Evolutionary conservation across 331 rosid species (phyloP).

Genomic region (Rosa hybrid): DNA sequence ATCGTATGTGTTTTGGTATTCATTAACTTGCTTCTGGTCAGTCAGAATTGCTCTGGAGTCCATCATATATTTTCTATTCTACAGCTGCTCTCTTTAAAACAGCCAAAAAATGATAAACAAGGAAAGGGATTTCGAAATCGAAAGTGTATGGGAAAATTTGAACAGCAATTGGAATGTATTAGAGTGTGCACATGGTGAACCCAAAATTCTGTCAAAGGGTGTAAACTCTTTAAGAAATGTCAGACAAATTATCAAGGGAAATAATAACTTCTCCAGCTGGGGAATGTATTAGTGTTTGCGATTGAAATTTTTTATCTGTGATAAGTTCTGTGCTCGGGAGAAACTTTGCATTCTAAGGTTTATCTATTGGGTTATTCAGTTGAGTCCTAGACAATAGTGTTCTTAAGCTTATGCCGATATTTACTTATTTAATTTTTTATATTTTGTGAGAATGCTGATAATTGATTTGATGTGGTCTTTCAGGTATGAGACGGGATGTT

Average conservation of each 20-base stretch:
- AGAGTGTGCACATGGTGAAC: not conserved
- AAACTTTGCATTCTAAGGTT: not conserved
- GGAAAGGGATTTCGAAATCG: not conserved
- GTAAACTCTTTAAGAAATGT: not conserved
- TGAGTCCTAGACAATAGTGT: not conserved
- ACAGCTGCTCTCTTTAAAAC: not conserved
- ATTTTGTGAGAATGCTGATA: not conserved
- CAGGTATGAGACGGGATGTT: conserved; percentile 90
- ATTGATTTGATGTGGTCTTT: conserved; percentile 13
- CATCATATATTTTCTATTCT: not conserved
- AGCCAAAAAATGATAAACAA: not conserved
- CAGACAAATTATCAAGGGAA: not conserved
- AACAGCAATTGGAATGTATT: not conserved
- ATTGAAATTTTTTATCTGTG: not conserved
- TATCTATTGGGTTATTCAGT: not conserved
- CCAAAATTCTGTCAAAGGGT: not conserved
- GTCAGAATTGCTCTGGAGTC: not conserved
- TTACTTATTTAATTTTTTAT: not conserved
- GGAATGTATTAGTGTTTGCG: not conserved
- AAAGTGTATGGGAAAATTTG: not conserved
- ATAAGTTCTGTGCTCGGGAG: no score
- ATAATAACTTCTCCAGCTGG: not conserved
- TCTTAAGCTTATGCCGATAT: not conserved
- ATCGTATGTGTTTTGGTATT: not conserved
- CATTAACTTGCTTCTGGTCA: not conserved